Evolutionary conservation across 106 monocot species (phyloP).

Genomic region (Agapanthus africanus): DNA sequence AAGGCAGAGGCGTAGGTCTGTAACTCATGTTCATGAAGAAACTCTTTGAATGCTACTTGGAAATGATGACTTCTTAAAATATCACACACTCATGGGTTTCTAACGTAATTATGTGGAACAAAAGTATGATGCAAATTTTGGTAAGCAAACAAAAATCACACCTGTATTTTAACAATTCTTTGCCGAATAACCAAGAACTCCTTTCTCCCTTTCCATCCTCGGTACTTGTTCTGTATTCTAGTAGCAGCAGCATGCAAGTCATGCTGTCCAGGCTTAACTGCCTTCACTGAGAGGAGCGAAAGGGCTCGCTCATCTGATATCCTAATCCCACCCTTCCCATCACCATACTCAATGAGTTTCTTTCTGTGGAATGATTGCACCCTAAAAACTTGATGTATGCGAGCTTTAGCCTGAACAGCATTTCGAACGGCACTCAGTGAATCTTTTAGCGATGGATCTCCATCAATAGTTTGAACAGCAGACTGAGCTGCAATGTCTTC

Average conservation of each 20-base stretch:
- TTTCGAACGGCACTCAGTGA: conserved; percentile 74
- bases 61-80: too few relatives aligned
- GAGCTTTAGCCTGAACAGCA: conserved; percentile 77
- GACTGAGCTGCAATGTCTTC: conserved; percentile 31
- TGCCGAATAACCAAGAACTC: conserved; percentile 79
- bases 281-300: conserved; percentile 49
- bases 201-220: conserved; percentile 97
- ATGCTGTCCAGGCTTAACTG: conserved; percentile 29
- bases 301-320: conserved; percentile 67
- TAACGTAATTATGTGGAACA: neutral
- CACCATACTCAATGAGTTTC: conserved; percentile 42
- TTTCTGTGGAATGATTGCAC: conserved; percentile 91
- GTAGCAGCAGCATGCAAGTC: conserved; percentile 67
- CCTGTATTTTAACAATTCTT: conserved; percentile 92
- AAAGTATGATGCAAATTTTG: neutral
- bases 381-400: conserved; percentile 86
- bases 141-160: conserved; percentile 12
- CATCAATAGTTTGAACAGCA: conserved; percentile 18
- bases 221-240: conserved; percentile 90
- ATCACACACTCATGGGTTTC: too few relatives aligned
- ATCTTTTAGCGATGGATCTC: conserved; percentile 45
- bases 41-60: too few relatives aligned
- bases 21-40: too few relatives aligned
- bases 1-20: too few relatives aligned
- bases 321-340: conserved; percentile 34